Percentiles rank a stretch among this genome's conserved stretches.
Conservation (phyloP, 202 grass and related monocot species). For the Cymbopogon flexuosus region DNA sequence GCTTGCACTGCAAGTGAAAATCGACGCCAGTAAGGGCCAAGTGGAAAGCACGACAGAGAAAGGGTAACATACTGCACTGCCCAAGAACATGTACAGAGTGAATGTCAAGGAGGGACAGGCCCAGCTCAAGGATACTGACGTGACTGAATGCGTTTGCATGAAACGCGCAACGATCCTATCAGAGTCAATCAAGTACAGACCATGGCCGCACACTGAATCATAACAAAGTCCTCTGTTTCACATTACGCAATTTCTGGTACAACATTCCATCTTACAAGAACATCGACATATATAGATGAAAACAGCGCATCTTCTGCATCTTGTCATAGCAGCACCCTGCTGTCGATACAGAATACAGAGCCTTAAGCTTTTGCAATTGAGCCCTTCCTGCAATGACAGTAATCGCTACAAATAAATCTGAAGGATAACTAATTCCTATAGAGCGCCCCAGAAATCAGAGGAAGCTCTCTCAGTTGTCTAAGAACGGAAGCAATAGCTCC, state of each 20-base stretch:
- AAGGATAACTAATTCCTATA: not conserved
- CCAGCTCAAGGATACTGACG: not conserved
- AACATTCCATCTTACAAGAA: not conserved
- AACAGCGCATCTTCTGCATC: not conserved
- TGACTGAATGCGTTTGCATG: not conserved
- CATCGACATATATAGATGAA: constrained; percentile 3
- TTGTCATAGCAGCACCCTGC: not conserved
- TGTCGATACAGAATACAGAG: not conserved
- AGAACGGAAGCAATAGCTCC: not conserved
- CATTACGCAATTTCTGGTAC: not conserved
- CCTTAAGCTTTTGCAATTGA: not conserved
- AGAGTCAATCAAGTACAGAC: constrained; percentile 21
- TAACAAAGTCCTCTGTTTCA: not conserved
- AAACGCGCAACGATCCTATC: not conserved
- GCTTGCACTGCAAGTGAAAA: constrained; percentile 33
- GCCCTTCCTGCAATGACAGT: not conserved
- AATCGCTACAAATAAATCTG: not conserved
- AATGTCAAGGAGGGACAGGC: not conserved
- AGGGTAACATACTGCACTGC: constrained; percentile 4
- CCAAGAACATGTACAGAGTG: not conserved
- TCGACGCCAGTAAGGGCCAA: not conserved
- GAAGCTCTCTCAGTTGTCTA: not conserved
- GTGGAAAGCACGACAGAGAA: constrained; percentile 29
- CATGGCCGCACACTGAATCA: not conserved
- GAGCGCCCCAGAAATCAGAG: not conserved